These are phyloP conservation scores for Rhodotorula babjevae DNA, from an alignment of 768 basidiomycete species.

Conservation along the genomic window DNA sequence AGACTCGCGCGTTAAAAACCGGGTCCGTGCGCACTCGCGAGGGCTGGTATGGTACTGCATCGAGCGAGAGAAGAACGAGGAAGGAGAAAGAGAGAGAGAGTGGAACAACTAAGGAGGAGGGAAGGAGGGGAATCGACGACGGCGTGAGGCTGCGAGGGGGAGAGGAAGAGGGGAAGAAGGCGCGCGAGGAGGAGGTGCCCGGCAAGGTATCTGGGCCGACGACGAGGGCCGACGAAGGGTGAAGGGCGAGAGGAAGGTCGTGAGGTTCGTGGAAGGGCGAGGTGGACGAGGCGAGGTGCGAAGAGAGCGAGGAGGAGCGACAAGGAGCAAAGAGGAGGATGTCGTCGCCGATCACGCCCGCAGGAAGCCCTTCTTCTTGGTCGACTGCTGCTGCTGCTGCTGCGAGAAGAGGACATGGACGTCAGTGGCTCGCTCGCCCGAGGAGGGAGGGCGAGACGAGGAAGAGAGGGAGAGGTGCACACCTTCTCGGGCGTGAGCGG, in stretches of 20 bases:
- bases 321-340: background rate
- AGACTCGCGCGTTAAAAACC: too few relatives aligned
- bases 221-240: background rate
- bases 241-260: background rate
- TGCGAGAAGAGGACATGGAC: background rate
- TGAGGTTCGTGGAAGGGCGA: background rate
- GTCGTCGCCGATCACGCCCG: constrained; percentile 9
- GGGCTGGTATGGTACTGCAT: too few relatives aligned
- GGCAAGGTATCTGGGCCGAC: background rate
- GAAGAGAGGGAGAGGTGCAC: background rate
- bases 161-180: background rate
- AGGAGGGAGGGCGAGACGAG: background rate
- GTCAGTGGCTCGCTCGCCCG: background rate
- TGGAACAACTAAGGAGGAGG: background rate
- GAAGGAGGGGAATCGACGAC: background rate
- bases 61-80: background rate
- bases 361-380: constrained; percentile 38
- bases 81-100: background rate
- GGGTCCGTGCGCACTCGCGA: too few relatives aligned
- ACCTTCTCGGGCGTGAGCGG: constrained; percentile 94
- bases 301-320: background rate
- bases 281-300: background rate
- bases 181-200: background rate
- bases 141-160: background rate
- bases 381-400: constrained; percentile 9